phyloP scores from a whole-genome alignment of 2,329 filamentous ascomycete species.

The Coniochaeta sp. region DNA sequence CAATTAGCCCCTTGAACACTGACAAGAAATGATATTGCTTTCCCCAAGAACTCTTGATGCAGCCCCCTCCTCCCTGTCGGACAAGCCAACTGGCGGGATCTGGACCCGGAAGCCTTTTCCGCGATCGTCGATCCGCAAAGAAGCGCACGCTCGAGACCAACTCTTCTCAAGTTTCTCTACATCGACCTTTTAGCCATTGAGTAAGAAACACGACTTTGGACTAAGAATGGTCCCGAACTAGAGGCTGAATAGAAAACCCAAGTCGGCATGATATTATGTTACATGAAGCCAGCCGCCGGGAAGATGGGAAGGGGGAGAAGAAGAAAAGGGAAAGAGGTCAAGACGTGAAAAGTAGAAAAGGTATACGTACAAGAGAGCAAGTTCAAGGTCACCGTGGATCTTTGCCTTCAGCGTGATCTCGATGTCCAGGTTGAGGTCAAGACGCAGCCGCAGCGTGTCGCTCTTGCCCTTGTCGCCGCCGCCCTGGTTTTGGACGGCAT shows the following conservation, averaged over 20 bases:
- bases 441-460: conserved; percentile 63
- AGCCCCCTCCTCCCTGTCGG: background rate
- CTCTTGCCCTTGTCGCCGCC: conserved; percentile 36
- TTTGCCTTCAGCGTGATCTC: conserved; percentile 81
- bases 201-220: conserved; percentile 1
- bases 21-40: background rate
- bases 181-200: conserved; percentile 3
- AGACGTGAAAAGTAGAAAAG: conserved; percentile 3
- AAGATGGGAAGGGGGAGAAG: conserved; percentile 4
- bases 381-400: conserved; percentile 75
- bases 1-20: conserved; percentile 18
- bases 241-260: conserved; percentile 1
- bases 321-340: conserved; percentile 1
- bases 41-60: background rate
- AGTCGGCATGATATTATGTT: conserved; percentile 1
- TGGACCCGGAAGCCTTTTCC: background rate
- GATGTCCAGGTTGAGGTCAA: conserved; percentile 76
- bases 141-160: background rate
- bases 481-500: conserved; percentile 26
- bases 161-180: conserved; percentile 3
- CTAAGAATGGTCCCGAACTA: background rate
- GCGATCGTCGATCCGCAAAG: background rate
- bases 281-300: conserved; percentile 3
- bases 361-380: conserved; percentile 55
- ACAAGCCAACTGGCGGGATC: background rate